Evolutionary conservation across 2,329 filamentous ascomycete genomes (phyloP), one percentile per base, ranked within the genome.

Genomic region (Leptosphaerulina australis): DNA sequence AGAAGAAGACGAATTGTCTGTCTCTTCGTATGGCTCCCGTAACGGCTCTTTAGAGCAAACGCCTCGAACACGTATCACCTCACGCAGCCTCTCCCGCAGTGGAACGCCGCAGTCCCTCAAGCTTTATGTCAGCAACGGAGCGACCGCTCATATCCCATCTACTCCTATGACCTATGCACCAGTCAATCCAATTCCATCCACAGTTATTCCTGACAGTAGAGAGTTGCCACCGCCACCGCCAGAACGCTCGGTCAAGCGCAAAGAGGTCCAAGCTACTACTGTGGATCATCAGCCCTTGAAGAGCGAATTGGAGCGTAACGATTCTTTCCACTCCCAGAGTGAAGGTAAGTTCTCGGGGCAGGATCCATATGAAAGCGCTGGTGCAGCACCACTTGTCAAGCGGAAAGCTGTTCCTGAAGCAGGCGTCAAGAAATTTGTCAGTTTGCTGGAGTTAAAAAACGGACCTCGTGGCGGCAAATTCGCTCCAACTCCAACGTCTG

Each of bases 191-290:
- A 24, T 56, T 36, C 53, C 55, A 18, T 58, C 57, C 2, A 43
- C 59, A 10, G 34, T 43, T 14, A 37, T 46, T 17, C 36, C 46
- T 35, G 53, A 66, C 31, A 58, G 63, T 15, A 67, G 67, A 24
- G 60, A 64, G 18, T 59, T 68, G 18, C 69, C 70, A 17, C 71
- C 70, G 8, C 65, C 67, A 28, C 70, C 69, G n/a, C 70, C 70
- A 4, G 56, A 60, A 39, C 73, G 73, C 48, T 71, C 69, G 0
- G 46, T 56, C 22, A 60, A 59, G 26, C 60, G 67, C 30, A 53
- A 49, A 15, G 50, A 45, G 17, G 29, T 51, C 11, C 58, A 56
- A 21, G 46, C 54, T 22, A 18, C 53, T 26, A 11, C 44, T 9
- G 64, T 65, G 63, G 64, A 64, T 12, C 59, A 58, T 30, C 56